Evolutionary conservation across 2,329 filamentous ascomycete species (phyloP).

Genomic region (Monilinia aucupariae): DNA sequence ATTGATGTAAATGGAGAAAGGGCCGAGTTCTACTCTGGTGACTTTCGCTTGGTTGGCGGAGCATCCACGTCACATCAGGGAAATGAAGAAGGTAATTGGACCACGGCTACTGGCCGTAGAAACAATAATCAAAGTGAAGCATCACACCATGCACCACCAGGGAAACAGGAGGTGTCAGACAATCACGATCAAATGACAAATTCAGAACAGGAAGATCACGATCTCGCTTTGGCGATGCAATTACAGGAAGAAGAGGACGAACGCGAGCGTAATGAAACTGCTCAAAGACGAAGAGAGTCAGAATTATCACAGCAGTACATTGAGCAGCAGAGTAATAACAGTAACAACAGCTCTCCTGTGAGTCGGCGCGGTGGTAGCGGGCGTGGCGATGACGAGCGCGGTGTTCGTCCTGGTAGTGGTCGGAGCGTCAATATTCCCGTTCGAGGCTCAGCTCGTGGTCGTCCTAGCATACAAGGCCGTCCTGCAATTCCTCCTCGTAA

Average conservation of each 20-base stretch:
- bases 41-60: slow-evolving; percentile 79
- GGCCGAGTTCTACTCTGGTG: slow-evolving; percentile 81
- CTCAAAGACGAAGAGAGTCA: slow-evolving; percentile 59
- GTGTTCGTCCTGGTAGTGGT: background rate
- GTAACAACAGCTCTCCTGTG: slow-evolving; percentile 28
- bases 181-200: slow-evolving; percentile 22
- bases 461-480: slow-evolving; percentile 15
- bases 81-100: slow-evolving; percentile 24
- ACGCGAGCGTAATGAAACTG: slow-evolving; percentile 57
- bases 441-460: slow-evolving; percentile 7
- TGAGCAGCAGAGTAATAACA: slow-evolving; percentile 53
- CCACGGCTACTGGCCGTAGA: slow-evolving; percentile 20
- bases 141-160: background rate
- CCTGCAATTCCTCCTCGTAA: slow-evolving; percentile 19
- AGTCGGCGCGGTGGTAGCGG: slow-evolving; percentile 29
- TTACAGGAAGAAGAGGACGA: slow-evolving; percentile 93
- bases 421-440: background rate
- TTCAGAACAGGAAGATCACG: slow-evolving; percentile 70
- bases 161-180: slow-evolving; percentile 14
- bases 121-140: slow-evolving; percentile 1
- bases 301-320: slow-evolving; percentile 66
- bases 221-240: slow-evolving; percentile 82
- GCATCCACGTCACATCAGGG: slow-evolving; percentile 23
- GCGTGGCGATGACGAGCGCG: slow-evolving; percentile 26
- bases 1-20: slow-evolving; percentile 80